Base-by-base conservation (phyloP, 306 rosid genomes). In the Medicago lupulina region DNA sequence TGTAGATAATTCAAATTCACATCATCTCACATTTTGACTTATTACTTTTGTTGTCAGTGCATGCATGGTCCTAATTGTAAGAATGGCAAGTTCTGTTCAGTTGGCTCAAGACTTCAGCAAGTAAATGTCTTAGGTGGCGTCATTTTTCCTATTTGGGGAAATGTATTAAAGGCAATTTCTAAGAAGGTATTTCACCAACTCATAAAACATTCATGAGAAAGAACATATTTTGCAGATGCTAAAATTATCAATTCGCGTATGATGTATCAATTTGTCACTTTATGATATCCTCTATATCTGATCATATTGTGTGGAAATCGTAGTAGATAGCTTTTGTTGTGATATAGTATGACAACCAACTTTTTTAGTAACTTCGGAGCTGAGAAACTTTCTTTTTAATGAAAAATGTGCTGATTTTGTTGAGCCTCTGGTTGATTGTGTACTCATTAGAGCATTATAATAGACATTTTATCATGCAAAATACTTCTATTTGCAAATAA, bases 111-210 rank as follows among this genome's bases (percentile, higher is more conserved):
- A 85, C 81, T 87, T 66, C 98, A 92, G 82, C 96, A 90, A 85
- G 98, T 92, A 59, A 92, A 92, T 88, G 91, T 95, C 41, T 77
- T 95, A 76, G 96, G 98, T 16, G 98, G 98, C 49, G 90, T 95
- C 70, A 90, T 95, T 78, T 89, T 95, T 85, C 98, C 97, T 15
- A 91, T 95, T 28, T 95, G 98, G 97, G 89, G 97, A 65, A 81
- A 90, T 8, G 80, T 95, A 69, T 96, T 92, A 84, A 88, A 81
- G 80, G 98, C 96, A 80, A 93, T 95, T 69, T 81, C 97, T 31
- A 92, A 90, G 83, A 97, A 95, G 97, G 97, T 92, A 86, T 64
- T 50, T 65, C 43, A 65, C 36, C 72, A 61, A 66, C 39, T 18
- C 47, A n/a, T n/a, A 51, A 8, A 34, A 5, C 38, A 9, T 40